phyloP scores from a whole-genome alignment of 2,329 filamentous ascomycete species.

The Diaporthe capsici region DNA sequence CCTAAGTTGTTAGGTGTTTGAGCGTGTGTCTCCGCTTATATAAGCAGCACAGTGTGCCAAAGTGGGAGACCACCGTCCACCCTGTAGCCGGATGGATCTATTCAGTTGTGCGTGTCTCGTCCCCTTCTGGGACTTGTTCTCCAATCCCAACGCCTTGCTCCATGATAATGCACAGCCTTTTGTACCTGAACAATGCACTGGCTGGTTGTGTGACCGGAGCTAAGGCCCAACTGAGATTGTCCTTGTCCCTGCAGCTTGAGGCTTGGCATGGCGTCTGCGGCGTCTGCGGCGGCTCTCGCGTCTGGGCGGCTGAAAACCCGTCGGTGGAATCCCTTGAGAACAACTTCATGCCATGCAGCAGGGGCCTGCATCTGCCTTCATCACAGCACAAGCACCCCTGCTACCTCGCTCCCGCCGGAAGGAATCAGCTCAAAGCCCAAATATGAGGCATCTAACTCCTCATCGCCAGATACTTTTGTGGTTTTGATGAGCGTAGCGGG shows the following conservation, averaged over 20 bases:
- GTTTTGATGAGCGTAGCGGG: background rate
- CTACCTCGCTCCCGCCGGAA: background rate
- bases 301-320: constrained; percentile 14
- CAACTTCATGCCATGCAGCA: constrained; percentile 36
- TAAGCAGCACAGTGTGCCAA: background rate
- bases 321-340: constrained; percentile 20
- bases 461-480: constrained; percentile 9
- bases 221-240: background rate
- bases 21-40: background rate
- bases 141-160: background rate
- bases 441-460: constrained; percentile 31
- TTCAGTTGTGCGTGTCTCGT: background rate
- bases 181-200: background rate
- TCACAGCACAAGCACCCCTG: constrained; percentile 38
- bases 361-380: background rate
- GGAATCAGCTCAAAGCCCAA: background rate
- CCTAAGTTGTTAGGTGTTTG: background rate
- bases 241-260: background rate
- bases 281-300: constrained; percentile 2
- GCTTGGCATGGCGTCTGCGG: constrained; percentile 6
- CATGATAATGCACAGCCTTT: too few species aligned
- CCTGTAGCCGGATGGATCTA: background rate
- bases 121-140: too few species aligned
- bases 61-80: background rate
- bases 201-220: background rate